Percentiles rank a stretch among this genome's conserved stretches.
phyloP scores from a whole-genome alignment of 352 stramenopile species.

The Pythium diclinum region DNA sequence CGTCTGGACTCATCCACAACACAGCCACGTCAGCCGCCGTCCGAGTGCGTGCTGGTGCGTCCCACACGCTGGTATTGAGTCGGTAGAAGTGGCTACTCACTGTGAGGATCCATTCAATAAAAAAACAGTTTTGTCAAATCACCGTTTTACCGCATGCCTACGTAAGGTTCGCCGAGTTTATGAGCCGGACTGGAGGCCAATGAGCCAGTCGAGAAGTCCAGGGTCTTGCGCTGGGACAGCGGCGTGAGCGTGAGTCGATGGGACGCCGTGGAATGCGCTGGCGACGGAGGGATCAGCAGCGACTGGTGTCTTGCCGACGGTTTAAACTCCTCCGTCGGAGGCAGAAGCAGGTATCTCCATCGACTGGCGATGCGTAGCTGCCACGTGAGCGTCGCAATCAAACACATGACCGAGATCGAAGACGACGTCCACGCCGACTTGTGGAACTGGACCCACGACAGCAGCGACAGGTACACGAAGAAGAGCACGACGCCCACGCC shows the following conservation, averaged over 20 bases:
- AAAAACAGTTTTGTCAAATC: too few relatives aligned
- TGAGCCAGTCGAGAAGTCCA: not conserved
- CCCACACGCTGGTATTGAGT: conserved; percentile 21
- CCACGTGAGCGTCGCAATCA: conserved; percentile 52
- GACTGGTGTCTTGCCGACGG: conserved; percentile 7
- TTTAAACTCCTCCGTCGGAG: conserved; percentile 26
- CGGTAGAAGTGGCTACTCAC: not conserved
- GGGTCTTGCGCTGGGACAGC: conserved; percentile 5
- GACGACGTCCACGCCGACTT: conserved; percentile 34
- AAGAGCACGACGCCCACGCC: conserved; percentile 62
- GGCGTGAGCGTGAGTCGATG: not conserved
- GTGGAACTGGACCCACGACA: conserved; percentile 76
- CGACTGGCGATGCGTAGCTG: conserved; percentile 70
- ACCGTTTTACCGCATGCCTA: conserved; percentile 10
- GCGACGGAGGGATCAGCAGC: conserved; percentile 10
- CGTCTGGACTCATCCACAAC: conserved; percentile 1
- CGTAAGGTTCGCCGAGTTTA: conserved; percentile 8
- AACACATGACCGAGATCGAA: conserved; percentile 46
- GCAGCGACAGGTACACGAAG: conserved; percentile 58
- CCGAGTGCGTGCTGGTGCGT: conserved; percentile 11
- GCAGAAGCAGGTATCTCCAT: conserved; percentile 69
- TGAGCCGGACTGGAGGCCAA: conserved; percentile 9
- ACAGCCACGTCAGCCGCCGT: not conserved
- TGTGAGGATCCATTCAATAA: too few relatives aligned
- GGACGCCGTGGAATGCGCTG: not conserved